Evolutionary conservation across 805 yeast genomes (phyloP), one percentile per base, ranked within the genome.

Genomic region (Dipodascus geniculatus): DNA sequence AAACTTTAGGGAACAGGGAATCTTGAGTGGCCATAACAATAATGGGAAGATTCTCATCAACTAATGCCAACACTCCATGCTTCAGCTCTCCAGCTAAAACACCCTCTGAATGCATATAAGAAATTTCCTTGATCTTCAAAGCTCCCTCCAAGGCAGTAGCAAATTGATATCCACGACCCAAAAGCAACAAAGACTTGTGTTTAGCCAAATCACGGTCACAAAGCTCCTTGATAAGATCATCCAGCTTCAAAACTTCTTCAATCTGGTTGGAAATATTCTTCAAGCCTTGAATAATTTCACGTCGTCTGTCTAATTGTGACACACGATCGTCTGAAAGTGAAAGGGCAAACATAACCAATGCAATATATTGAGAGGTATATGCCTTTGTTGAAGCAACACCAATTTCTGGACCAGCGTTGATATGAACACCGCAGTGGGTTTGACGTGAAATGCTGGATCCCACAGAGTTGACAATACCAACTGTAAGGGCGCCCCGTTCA

Each of bases 381-480:
- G 99, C 99, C 74, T 93, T 93, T 49, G 99, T 93, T 9, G 97
- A 89, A 11, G 99, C 99, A 61, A 93, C 99, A 71, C 99, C 98
- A 59, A 93, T 93, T 73, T 93, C 99, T 48, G 99, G 99, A 60
- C 99, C 99, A 50, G 99, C 99, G 68, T 93, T 93, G 68, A 93
- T 90, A 70, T 93, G 99, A 54, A 93, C 96, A 80, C 99, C 99
- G 76, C 99, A 93, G 71, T 90, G 96, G 22, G 99, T 93, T 66
- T 82, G 89, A 73, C 99, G 83, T 3, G 98, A 91, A 70, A 93
- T 88, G 47, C 93, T 82, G 3, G 99, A 93, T 65, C 99, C 99
- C 47, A 93, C 99, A 61, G 90, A 80, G 76, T 93, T 93, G 58
- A 93, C 99, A 65, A 93, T 87, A 74, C 99, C 99, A 55, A 93